These are phyloP conservation scores for Claviceps africana DNA, from an alignment of 2,329 filamentous ascomycete species.

Conservation along the genomic window DNA sequence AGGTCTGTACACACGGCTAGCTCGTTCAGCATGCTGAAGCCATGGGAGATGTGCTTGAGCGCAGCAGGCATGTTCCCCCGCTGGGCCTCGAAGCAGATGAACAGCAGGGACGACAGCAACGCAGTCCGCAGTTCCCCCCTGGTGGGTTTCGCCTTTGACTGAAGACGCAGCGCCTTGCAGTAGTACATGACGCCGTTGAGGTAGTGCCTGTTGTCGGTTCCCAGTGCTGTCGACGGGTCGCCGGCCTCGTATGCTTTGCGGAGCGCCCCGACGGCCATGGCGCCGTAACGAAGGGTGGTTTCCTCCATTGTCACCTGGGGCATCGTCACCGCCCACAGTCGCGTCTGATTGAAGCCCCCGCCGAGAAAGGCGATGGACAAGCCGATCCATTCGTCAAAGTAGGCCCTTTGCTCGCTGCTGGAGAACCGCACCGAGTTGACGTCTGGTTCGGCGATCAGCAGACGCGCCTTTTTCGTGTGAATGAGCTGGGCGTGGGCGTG, in stretches of 20 bases:
- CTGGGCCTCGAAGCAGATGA: slow-evolving; percentile 28
- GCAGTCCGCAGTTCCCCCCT: slow-evolving; percentile 25
- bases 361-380: slow-evolving; percentile 23
- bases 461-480: slow-evolving; percentile 17
- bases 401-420: slow-evolving; percentile 19
- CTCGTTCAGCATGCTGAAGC: slow-evolving; percentile 27
- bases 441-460: slow-evolving; percentile 18
- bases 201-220: slow-evolving; percentile 22
- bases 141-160: slow-evolving; percentile 22
- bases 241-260: slow-evolving; percentile 19
- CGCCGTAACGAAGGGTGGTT: slow-evolving; percentile 22
- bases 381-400: slow-evolving; percentile 24
- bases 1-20: slow-evolving; percentile 22
- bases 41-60: slow-evolving; percentile 26
- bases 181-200: slow-evolving; percentile 27
- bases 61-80: slow-evolving; percentile 25
- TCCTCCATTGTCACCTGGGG: slow-evolving; percentile 26
- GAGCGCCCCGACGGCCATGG: slow-evolving; percentile 27
- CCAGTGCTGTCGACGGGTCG: slow-evolving; percentile 9
- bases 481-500: too few species aligned
- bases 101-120: slow-evolving; percentile 24
- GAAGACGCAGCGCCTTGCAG: slow-evolving; percentile 26
- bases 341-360: slow-evolving; percentile 19
- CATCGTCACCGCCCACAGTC: slow-evolving; percentile 26
- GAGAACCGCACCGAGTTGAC: slow-evolving; percentile 22